phyloP scores from a whole-genome alignment of 1,139 yeast genomes.

The Spathaspora sp. region DNA sequence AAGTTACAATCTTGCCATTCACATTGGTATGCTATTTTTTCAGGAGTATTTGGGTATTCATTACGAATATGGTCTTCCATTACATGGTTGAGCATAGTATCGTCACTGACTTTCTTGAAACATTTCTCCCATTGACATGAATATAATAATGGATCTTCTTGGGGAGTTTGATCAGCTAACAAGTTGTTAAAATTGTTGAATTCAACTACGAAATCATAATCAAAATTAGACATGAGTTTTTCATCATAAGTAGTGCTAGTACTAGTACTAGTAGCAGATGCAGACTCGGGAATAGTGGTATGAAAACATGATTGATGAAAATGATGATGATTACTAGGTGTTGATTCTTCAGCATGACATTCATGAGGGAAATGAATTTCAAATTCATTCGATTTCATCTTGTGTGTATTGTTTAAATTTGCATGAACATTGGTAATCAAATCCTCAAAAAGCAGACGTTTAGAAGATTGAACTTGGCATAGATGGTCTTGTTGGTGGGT shows the following conservation, averaged over 20 bases:
- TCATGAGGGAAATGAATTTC: conserved; percentile 36
- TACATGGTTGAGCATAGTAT: conserved; percentile 56
- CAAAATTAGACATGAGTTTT: conserved; percentile 31
- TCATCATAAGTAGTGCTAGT: conserved; percentile 12
- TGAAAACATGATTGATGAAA: conserved; percentile 50
- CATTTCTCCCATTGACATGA: conserved; percentile 64
- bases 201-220: conserved; percentile 38
- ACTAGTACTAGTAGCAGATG: conserved; percentile 4
- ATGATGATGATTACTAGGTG: conserved; percentile 19
- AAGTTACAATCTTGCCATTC: conserved; percentile 74
- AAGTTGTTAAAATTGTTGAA: conserved; percentile 37
- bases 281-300: conserved; percentile 33
- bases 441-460: conserved; percentile 30
- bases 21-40: conserved; percentile 42
- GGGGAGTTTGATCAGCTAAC: neutral
- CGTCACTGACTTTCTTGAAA: conserved; percentile 36
- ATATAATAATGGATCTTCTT: conserved; percentile 2
- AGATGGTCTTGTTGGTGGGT: conserved; percentile 22
- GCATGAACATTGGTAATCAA: conserved; percentile 35
- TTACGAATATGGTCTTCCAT: conserved; percentile 53
- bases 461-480: conserved; percentile 22
- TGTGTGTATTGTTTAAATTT: conserved; percentile 16
- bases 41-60: conserved; percentile 16
- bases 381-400: conserved; percentile 7
- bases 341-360: conserved; percentile 27